Percentiles rank a stretch among this genome's conserved stretches.
Conservation (phyloP, 345 rosid genomes). For the Eucalyptus paniculata region DNA sequence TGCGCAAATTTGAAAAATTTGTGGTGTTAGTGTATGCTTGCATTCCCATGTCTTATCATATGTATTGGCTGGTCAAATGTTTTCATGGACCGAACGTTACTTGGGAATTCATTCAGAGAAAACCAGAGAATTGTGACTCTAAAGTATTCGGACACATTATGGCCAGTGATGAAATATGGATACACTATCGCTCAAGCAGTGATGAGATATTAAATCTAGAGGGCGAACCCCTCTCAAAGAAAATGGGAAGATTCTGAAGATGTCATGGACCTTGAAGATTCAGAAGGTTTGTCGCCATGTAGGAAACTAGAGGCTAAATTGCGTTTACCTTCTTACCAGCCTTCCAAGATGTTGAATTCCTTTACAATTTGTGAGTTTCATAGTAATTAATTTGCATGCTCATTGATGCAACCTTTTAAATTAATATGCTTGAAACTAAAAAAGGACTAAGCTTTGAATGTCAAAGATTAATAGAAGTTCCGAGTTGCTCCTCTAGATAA, state of each 20-base stretch:
- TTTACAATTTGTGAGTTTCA: neutral
- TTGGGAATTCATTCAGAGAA: too few species aligned
- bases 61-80: too few species aligned
- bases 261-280: neutral
- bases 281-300: neutral
- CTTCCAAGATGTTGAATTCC: neutral
- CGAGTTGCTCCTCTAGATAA: neutral
- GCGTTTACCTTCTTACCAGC: neutral
- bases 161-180: too few species aligned
- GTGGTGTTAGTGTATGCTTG: too few species aligned
- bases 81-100: too few species aligned
- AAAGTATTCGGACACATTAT: too few species aligned
- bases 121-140: too few species aligned
- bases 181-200: fast-evolving
- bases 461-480: neutral
- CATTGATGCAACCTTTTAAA: neutral
- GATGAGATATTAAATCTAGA: too few species aligned
- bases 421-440: neutral
- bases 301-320: neutral
- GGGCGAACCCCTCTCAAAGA: fast-evolving
- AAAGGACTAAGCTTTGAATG: neutral
- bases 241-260: neutral
- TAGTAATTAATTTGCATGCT: neutral
- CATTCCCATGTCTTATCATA: too few species aligned
- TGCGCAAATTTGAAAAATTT: too few species aligned